Evolutionary conservation across 257 asterid genomes (phyloP), one percentile per base, ranked within the genome.

Genomic region (Pogostemon cablin): DNA sequence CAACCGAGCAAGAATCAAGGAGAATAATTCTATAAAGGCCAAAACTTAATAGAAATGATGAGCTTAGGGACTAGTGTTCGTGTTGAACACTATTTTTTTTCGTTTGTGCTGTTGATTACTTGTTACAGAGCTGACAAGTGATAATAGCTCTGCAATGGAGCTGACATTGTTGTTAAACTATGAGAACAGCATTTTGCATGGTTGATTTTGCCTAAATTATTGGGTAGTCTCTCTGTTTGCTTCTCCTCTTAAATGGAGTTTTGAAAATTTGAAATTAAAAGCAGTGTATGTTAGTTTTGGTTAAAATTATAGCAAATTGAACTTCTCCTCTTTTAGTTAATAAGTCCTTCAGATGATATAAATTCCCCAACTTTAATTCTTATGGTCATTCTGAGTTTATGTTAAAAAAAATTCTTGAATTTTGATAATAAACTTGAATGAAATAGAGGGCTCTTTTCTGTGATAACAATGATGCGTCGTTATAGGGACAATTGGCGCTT

Each of bases 1-100:
- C 79, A 93, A 84, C 77, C 93, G 99, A 69, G 90, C 95, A 4
- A 77, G 89, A 85, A 95, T 95, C 83, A 95, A 91, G 85, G 98
- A 86, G 83, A 95, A 95, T 73, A 91, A 91, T 61, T 75, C 95
- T 55, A 47, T 80, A 3, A 91, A 68, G 86, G 97, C 98, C 77
- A 93, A 91, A 57, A 84, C 64, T 62, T 79, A 76, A 15, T 15
- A 65, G 76, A 46, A 55, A 15, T 15, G 15, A 47, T 68, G 20
- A 47, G 7, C 25, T 35, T 49, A 41, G 67, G 69, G 42, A 48
- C 17, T 32, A 20, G 7, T n/a, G 39, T 48, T 72, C 25, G 40
- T 59, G 61, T 68, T 47, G 54, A 64, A 49, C 66, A 15, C 52
- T 11, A 54, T 15, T 32, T 50, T 32, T 43, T 66, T 32, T 44